phyloP scores from a whole-genome alignment of 768 basidiomycete genomes.

The Tylopilus plumbeoviolaceoides region DNA sequence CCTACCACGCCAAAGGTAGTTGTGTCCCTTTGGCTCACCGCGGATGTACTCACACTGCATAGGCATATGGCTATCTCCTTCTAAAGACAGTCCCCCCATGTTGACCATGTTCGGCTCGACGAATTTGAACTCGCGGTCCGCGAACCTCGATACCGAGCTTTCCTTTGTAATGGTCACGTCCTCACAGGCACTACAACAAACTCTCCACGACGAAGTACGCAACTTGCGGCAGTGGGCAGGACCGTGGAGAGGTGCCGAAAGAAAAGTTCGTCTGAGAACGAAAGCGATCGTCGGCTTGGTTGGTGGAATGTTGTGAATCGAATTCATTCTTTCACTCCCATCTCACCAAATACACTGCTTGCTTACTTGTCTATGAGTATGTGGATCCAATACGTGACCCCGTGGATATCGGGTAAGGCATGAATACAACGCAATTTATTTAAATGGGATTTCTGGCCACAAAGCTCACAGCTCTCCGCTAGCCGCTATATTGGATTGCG shows the following conservation, averaged over 20 bases:
- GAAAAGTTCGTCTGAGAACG: conserved; percentile 60
- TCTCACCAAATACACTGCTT: conserved; percentile 5
- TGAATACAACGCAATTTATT: conserved; percentile 1
- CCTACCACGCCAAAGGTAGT: conserved; percentile 96
- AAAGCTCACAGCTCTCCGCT: conserved; percentile 7
- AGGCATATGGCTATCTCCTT: conserved; percentile 86
- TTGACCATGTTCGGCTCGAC: conserved; percentile 92
- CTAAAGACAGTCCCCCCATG: conserved; percentile 45
- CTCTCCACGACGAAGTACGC: conserved; percentile 52
- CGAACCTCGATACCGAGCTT: conserved; percentile 87
- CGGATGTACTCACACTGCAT: neutral
- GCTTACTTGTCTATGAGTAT: neutral
- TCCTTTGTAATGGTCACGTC: conserved; percentile 81
- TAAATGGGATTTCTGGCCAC: neutral
- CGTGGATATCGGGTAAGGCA: neutral
- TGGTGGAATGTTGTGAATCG: conserved; percentile 60
- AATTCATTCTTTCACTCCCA: neutral
- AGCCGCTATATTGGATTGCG: neutral
- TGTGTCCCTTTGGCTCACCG: neutral
- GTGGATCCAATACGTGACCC: neutral
- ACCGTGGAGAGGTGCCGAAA: conserved; percentile 56
- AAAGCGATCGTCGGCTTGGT: conserved; percentile 60
- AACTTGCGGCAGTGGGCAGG: conserved; percentile 46
- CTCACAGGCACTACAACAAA: conserved; percentile 44
- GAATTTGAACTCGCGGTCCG: conserved; percentile 88